Percentiles rank a stretch among this genome's conserved stretches.
Conservation (phyloP, 768 basidiomycete species). For the Omphalotus guepiniiformis region DNA sequence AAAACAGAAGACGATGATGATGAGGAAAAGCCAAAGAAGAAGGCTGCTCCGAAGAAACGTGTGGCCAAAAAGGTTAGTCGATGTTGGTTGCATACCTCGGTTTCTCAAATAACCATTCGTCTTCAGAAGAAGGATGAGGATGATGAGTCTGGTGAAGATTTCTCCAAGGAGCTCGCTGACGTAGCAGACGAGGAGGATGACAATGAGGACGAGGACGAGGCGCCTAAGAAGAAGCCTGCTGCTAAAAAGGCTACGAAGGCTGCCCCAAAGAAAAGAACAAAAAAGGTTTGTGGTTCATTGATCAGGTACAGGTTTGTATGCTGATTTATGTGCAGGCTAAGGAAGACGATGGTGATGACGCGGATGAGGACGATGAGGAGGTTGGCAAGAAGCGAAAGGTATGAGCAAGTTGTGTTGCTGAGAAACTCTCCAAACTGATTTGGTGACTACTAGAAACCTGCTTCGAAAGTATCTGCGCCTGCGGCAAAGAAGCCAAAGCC, state of each 20-base stretch:
- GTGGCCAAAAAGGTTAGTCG: slow-evolving; percentile 34
- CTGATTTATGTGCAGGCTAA: neutral
- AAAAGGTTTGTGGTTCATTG: neutral
- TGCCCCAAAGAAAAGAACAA: slow-evolving; percentile 34
- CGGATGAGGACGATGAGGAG: slow-evolving; percentile 15
- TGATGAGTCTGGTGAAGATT: slow-evolving; percentile 42
- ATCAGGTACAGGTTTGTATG: neutral
- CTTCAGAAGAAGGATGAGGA: slow-evolving; percentile 23
- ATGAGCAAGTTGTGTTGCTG: neutral
- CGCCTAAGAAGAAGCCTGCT: slow-evolving; percentile 40
- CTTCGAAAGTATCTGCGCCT: slow-evolving; percentile 2
- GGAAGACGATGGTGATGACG: slow-evolving; percentile 1
- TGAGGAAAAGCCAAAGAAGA: slow-evolving; percentile 31
- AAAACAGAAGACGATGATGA: slow-evolving; percentile 17
- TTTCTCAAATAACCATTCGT: neutral
- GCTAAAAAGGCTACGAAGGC: slow-evolving; percentile 42
- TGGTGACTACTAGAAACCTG: slow-evolving; percentile 4
- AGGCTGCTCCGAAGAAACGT: slow-evolving; percentile 45
- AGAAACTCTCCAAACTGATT: neutral
- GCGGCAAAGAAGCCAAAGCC: slow-evolving; percentile 7
- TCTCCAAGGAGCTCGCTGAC: slow-evolving; percentile 35
- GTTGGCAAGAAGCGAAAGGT: slow-evolving; percentile 6
- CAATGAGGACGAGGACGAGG: slow-evolving; percentile 34
- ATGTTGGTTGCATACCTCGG: neutral
- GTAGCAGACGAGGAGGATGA: slow-evolving; percentile 34